Evolutionary conservation across 108 stramenopile genomes (phyloP).

Genomic region (Nitzschia sp.): DNA sequence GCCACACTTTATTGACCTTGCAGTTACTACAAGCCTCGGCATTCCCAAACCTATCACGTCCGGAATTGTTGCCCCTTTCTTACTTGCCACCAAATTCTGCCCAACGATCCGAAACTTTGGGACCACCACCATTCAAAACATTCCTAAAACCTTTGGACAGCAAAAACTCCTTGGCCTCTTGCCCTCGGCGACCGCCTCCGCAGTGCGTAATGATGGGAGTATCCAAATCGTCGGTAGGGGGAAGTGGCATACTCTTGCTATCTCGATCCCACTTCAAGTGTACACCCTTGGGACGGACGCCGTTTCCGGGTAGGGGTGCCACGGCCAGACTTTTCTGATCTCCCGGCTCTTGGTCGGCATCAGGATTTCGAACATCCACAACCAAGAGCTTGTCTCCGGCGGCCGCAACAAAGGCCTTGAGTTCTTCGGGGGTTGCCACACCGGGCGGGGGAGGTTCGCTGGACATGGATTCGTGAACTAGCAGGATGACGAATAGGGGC

Average conservation of each 20-base stretch:
- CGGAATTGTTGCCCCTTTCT: too few species aligned
- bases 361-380: conserved; percentile 80
- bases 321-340: conserved; percentile 71
- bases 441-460: conserved; percentile 55
- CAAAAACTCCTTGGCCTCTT: conserved; percentile 84
- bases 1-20: too few species aligned
- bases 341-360: conserved; percentile 71
- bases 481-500: not conserved
- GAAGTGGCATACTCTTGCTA: conserved; percentile 65
- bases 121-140: conserved; percentile 88
- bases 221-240: conserved; percentile 50
- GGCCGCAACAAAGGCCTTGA: conserved; percentile 55
- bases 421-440: conserved; percentile 67
- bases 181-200: conserved; percentile 85
- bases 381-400: conserved; percentile 75
- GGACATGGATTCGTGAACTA: conserved; percentile 15
- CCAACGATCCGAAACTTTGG: conserved; percentile 86
- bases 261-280: conserved; percentile 70
- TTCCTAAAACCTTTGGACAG: conserved; percentile 76
- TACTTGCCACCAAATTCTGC: conserved; percentile 75
- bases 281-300: conserved; percentile 57
- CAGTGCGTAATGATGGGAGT: conserved; percentile 90
- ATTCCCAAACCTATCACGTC: too few species aligned
- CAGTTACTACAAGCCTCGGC: too few species aligned
- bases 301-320: conserved; percentile 47